Evolutionary conservation across 441 rosid genomes (phyloP).

Genomic region (Biscutella laevigata): DNA sequence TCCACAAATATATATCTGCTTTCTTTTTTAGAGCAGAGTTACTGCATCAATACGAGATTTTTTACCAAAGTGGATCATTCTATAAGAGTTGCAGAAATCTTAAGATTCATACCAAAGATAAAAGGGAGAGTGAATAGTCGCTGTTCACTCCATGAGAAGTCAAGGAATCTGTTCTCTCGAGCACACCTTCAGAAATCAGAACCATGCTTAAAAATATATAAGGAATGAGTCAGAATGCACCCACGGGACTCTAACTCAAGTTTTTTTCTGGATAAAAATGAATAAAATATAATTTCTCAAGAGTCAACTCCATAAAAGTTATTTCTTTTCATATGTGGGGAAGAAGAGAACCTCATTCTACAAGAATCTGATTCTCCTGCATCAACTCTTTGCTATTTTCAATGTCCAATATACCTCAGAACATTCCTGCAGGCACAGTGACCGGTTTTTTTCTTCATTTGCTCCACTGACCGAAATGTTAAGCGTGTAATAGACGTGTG

Average conservation of each 20-base stretch:
- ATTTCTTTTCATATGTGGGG: slow-evolving; percentile 28
- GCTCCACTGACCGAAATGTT: slow-evolving; percentile 8
- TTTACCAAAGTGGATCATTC: slow-evolving; percentile 13
- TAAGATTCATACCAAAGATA: slow-evolving; percentile 14
- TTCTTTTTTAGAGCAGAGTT: slow-evolving; percentile 6
- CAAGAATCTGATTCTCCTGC: slow-evolving; percentile 46
- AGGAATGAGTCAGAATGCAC: slow-evolving; percentile 27
- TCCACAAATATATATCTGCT: slow-evolving; percentile 16
- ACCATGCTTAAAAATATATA: slow-evolving; percentile 21
- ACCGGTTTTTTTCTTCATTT: slow-evolving; percentile 11
- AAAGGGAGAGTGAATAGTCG: slow-evolving; percentile 12
- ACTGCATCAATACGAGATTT: slow-evolving; percentile 9
- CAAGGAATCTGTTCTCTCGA: slow-evolving; percentile 26
- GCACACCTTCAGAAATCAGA: slow-evolving; percentile 13
- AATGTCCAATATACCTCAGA: slow-evolving; percentile 28
- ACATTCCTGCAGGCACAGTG: slow-evolving; percentile 25
- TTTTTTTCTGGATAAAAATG: slow-evolving; percentile 33
- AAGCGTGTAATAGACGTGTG: slow-evolving; percentile 6
- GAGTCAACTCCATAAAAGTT: slow-evolving; percentile 41
- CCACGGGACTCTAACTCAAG: slow-evolving; percentile 13
- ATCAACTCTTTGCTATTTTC: slow-evolving; percentile 41
- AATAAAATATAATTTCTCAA: slow-evolving; percentile 27
- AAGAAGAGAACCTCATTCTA: slow-evolving; percentile 48
- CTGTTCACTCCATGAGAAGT: slow-evolving; percentile 22
- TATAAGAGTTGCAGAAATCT: not conserved